These are phyloP conservation scores for Priceomyces carsonii DNA, from an alignment of 805 yeast species.

Conservation along the genomic window DNA sequence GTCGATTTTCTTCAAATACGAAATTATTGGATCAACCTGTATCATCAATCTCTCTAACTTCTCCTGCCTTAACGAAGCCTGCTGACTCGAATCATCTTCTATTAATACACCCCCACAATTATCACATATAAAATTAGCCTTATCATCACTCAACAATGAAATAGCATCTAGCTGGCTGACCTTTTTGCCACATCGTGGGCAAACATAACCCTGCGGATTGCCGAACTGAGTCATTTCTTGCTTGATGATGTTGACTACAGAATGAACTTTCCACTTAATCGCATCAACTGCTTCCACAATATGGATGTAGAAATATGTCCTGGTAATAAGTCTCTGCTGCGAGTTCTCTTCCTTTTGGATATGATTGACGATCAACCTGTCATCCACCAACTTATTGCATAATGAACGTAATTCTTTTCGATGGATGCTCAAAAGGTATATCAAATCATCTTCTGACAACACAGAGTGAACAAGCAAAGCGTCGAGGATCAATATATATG, in stretches of 20 bases:
- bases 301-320: slow-evolving; percentile 85
- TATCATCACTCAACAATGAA: slow-evolving; percentile 75
- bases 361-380: slow-evolving; percentile 71
- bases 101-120: slow-evolving; percentile 74
- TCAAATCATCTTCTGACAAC: slow-evolving; percentile 87
- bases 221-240: slow-evolving; percentile 82
- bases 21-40: slow-evolving; percentile 86
- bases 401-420: slow-evolving; percentile 83
- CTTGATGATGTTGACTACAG: slow-evolving; percentile 74
- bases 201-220: slow-evolving; percentile 91
- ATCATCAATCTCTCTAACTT: slow-evolving; percentile 82
- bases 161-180: slow-evolving; percentile 88
- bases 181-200: slow-evolving; percentile 81
- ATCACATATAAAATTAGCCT: slow-evolving; percentile 79
- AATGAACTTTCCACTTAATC: slow-evolving; percentile 93
- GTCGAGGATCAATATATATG: slow-evolving; percentile 82
- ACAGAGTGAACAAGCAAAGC: slow-evolving; percentile 88
- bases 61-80: slow-evolving; percentile 78
- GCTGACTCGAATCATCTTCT: slow-evolving; percentile 87
- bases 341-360: slow-evolving; percentile 58
- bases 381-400: slow-evolving; percentile 81
- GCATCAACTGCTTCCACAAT: slow-evolving; percentile 93
- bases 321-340: slow-evolving; percentile 64
- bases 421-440: slow-evolving; percentile 77
- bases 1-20: slow-evolving; percentile 61